Evolutionary conservation across 2,329 filamentous ascomycete genomes (phyloP).

Genomic region (Bipolaris zeicola): DNA sequence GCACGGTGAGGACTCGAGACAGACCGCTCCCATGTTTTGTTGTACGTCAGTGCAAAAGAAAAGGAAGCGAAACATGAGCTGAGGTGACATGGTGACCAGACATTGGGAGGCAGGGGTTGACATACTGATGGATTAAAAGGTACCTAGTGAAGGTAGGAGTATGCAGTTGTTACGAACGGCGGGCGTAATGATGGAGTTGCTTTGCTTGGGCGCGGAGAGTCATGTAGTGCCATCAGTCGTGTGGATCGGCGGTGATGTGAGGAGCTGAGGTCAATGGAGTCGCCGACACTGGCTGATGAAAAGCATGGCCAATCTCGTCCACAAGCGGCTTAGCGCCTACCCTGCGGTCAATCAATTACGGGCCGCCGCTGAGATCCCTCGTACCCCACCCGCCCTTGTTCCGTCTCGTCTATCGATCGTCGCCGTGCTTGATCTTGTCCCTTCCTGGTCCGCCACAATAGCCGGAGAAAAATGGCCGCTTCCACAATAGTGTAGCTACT

Average conservation of each 20-base stretch:
- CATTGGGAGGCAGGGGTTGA: too few relatives aligned
- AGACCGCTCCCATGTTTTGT: background rate
- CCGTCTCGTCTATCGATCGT: slow-evolving; percentile 9
- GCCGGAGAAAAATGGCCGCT: too few relatives aligned
- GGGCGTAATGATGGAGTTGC: background rate
- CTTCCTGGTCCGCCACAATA: background rate
- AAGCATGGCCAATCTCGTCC: slow-evolving; percentile 5
- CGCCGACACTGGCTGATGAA: slow-evolving; percentile 7
- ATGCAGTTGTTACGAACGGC: background rate
- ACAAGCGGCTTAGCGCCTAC: background rate
- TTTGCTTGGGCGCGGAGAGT: background rate
- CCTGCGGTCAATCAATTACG: slow-evolving; percentile 4
- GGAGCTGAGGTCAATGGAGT: slow-evolving; percentile 3
- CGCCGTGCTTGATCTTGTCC: background rate
- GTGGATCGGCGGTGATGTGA: slow-evolving; percentile 3
- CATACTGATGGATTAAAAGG: background rate
- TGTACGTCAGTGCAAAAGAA: background rate
- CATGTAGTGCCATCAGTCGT: background rate
- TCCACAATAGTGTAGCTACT: too few relatives aligned
- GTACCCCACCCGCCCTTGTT: background rate
- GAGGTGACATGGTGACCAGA: background rate
- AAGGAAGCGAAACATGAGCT: background rate
- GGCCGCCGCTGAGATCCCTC: background rate
- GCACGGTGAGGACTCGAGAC: background rate
- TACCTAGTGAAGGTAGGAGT: background rate